Evolutionary conservation across 2,329 filamentous ascomycete genomes (phyloP), one percentile per base, ranked within the genome.

Genomic region (Pezicula rhizophila): DNA sequence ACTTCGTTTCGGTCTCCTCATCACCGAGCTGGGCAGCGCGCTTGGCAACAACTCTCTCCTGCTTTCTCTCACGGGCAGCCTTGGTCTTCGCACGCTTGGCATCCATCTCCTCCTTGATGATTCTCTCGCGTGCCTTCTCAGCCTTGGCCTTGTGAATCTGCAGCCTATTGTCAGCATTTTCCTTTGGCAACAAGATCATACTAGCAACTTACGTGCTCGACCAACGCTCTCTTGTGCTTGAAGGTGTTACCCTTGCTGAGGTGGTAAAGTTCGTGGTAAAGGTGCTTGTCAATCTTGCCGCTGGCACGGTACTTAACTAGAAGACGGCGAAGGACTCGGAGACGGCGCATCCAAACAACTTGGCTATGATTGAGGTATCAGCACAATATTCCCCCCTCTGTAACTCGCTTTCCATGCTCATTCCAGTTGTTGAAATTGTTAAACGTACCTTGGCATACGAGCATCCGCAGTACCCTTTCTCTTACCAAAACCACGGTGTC

Each of bases 171-270:
- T 64, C 60, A 59, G 60, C 50, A 37, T 46, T 37, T 52, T 50
- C 47, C 49, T 49, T 26, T 31, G 38, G 7, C 23, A 7, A 25
- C 31, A 66, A 47, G 66, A 52, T 42, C 46, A 26, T 31, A 8
- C 20, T 23, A 23, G 45, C 48, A 67, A 89, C 93, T 71, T 95
- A 99, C 93, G 82, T 99, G 93, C 85, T 99, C 93, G 73, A 99
- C 90, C 68, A 99, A 86, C 70, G 91, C 93, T 78, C 93, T 87
- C 91, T 97, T 99, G 89, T 99, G 93, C 91, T 99, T 99, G 88
- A 99, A 99, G 75, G 93, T 92, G 87, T 99, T 99, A 95, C 93
- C 95, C 91, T 99, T 99, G 86, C 88, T 93, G 73, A 95, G 81
- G 78, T 96, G 93, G 85, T 99, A 99, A 65, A 99, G 89, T 81